Conservation (phyloP, 2,329 filamentous ascomycete species). For the Fusarium globosum region DNA sequence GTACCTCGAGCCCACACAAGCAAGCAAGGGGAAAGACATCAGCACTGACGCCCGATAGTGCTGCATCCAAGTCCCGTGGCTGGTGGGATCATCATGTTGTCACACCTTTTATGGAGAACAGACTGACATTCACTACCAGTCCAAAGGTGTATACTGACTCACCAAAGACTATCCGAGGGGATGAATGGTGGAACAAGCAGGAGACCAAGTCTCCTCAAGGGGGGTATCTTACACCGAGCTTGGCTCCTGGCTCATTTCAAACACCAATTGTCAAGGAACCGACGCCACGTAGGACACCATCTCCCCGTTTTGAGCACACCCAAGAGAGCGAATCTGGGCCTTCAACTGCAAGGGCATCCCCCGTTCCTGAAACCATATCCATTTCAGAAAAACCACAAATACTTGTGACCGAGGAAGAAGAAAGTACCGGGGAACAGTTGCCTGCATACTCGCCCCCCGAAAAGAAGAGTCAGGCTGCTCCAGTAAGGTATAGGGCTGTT, state of each 20-base stretch:
- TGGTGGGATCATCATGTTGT: constrained; percentile 84
- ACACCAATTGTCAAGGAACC: constrained; percentile 53
- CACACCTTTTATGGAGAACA: constrained; percentile 71
- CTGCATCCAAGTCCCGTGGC: constrained; percentile 69
- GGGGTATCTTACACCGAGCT: constrained; percentile 31
- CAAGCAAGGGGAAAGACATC: constrained; percentile 53
- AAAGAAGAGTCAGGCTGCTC: constrained; percentile 47
- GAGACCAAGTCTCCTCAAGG: constrained; percentile 27
- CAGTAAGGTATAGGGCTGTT: constrained; percentile 66
- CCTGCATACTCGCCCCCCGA: constrained; percentile 67
- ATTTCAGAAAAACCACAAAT: constrained; percentile 54
- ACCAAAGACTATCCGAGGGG: constrained; percentile 44
- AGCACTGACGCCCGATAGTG: constrained; percentile 58
- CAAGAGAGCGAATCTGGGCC: constrained; percentile 27
- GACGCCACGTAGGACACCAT: constrained; percentile 50
- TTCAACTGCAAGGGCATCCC: constrained; percentile 34
- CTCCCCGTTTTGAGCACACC: constrained; percentile 40
- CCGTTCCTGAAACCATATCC: constrained; percentile 18
- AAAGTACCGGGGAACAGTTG: constrained; percentile 54
- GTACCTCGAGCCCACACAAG: constrained; percentile 55
- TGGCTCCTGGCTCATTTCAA: constrained; percentile 36
- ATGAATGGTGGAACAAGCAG: constrained; percentile 53
- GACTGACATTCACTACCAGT: constrained; percentile 55
- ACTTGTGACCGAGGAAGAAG: constrained; percentile 51
- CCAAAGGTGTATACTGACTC: constrained; percentile 50